These are phyloP conservation scores for Fusarium redolens DNA, from an alignment of 2,329 filamentous ascomycete species.

Conservation along the genomic window DNA sequence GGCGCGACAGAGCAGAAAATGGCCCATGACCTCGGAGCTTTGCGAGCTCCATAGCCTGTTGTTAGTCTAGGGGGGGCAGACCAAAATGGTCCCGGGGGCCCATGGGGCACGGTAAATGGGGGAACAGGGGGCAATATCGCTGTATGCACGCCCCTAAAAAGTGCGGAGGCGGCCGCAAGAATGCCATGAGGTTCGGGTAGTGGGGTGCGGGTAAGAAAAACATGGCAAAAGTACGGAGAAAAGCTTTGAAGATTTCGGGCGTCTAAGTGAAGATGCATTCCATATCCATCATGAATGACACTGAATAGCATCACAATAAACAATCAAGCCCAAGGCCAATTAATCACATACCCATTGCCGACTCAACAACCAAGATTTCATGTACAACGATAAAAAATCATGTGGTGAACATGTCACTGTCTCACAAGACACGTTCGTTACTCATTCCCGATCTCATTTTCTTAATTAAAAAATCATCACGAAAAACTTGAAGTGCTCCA, in stretches of 20 bases:
- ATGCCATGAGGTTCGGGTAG: neutral
- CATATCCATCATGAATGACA: neutral
- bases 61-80: neutral
- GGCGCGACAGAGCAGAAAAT: neutral
- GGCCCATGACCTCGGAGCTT: slow-evolving; percentile 12
- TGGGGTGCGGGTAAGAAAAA: slow-evolving; percentile 11
- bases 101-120: slow-evolving; percentile 37
- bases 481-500: slow-evolving; percentile 33
- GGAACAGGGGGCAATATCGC: neutral
- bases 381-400: slow-evolving; percentile 1
- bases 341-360: neutral
- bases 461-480: neutral
- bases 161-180: slow-evolving; percentile 26
- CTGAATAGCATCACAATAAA: neutral
- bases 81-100: slow-evolving; percentile 25
- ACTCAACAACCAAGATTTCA: neutral
- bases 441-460: neutral
- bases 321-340: neutral
- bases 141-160: neutral
- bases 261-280: slow-evolving; percentile 2
- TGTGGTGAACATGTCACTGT: slow-evolving; percentile 7
- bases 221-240: slow-evolving; percentile 18
- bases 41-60: neutral
- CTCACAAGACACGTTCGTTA: neutral
- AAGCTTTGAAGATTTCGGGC: neutral